phyloP scores from a whole-genome alignment of 192 early-diverging fungal species.

The Rhizoclosmatium globosum region DNA sequence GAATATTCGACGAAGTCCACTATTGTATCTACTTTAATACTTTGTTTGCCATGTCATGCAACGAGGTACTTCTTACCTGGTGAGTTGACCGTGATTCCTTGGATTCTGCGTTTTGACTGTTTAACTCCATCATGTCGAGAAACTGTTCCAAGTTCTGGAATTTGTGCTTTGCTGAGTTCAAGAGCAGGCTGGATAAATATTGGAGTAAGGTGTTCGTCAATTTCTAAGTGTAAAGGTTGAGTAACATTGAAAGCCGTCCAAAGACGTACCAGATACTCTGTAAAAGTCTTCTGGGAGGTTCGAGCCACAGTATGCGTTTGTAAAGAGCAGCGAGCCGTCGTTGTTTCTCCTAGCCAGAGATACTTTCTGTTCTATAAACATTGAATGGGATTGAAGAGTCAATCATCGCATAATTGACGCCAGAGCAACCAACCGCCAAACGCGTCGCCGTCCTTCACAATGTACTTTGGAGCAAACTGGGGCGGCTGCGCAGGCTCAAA shows the following conservation, averaged over 20 bases:
- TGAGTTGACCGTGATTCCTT: neutral
- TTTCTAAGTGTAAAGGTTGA: neutral
- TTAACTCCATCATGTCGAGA: neutral
- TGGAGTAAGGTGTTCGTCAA: conserved; percentile 23
- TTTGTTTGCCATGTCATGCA: neutral
- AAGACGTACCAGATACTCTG: conserved; percentile 12
- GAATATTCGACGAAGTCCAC: conserved; percentile 8
- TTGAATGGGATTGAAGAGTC: neutral
- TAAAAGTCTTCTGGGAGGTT: conserved; percentile 27
- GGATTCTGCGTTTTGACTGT: neutral
- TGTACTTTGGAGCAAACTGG: neutral
- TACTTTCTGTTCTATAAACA: conserved; percentile 16
- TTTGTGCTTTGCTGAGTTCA: conserved; percentile 3
- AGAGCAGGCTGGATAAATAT: conserved; percentile 11
- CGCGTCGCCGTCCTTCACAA: neutral
- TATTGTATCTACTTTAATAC: neutral
- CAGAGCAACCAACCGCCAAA: neutral
- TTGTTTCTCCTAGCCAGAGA: conserved; percentile 16
- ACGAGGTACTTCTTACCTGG: conserved; percentile 3
- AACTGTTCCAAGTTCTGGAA: conserved; percentile 9
- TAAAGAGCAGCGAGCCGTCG: conserved; percentile 22
- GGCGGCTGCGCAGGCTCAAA: neutral
- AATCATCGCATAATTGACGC: neutral
- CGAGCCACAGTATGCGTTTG: conserved; percentile 10
- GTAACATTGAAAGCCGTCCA: neutral